phyloP scores from a whole-genome alignment of 2,329 filamentous ascomycete species.

The Aspergillus novoparasiticus region DNA sequence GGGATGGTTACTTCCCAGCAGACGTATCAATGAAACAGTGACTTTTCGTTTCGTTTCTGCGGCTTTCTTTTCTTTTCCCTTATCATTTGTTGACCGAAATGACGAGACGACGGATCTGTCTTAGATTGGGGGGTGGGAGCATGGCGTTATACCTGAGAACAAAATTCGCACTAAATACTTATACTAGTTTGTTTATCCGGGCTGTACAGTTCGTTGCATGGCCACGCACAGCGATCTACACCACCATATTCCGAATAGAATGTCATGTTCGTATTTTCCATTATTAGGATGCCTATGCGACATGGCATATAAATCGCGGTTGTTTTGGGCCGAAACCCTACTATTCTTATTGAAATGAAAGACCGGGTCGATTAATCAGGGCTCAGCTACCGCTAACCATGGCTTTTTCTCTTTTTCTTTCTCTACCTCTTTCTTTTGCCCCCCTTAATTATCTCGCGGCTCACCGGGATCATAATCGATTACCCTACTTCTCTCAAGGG shows the following conservation, averaged over 20 bases:
- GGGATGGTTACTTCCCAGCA: conserved; percentile 42
- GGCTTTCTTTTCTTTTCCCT: conserved; percentile 5
- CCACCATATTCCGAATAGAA: background rate
- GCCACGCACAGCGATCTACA: background rate
- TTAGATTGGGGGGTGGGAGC: conserved; percentile 29
- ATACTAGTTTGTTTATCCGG: background rate
- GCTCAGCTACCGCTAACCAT: background rate
- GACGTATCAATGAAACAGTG: conserved; percentile 29
- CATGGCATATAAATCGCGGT: background rate
- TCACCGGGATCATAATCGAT: background rate
- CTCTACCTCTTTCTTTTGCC: conserved; percentile 9
- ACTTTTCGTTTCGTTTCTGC: background rate
- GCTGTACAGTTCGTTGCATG: background rate
- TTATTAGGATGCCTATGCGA: background rate
- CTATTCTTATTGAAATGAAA: background rate
- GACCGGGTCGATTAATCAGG: background rate
- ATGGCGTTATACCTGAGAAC: conserved; percentile 34
- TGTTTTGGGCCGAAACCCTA: background rate
- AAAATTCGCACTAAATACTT: conserved; percentile 7
- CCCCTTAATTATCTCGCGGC: background rate
- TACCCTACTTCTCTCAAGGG: background rate
- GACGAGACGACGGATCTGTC: conserved; percentile 31
- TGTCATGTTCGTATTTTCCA: background rate
- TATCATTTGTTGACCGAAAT: conserved; percentile 20
- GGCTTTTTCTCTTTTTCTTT: background rate